phyloP scores from a whole-genome alignment of 192 early-diverging fungal genomes.

The Coemansia sp. region DNA sequence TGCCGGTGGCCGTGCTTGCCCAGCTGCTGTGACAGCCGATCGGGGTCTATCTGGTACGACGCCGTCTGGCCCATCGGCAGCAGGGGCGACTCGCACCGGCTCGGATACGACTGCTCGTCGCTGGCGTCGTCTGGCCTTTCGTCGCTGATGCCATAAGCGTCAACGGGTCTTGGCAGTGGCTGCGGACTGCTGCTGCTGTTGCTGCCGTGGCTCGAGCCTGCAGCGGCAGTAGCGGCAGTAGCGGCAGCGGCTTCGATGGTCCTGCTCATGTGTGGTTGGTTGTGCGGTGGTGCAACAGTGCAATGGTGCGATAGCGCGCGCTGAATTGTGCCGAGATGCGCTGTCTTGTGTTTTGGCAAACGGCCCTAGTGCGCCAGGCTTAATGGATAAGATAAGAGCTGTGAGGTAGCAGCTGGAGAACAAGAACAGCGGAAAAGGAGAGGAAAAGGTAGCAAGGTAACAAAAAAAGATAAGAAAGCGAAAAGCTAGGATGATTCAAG shows the following conservation, averaged over 20 bases:
- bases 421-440: background rate
- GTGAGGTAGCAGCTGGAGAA: too few species aligned
- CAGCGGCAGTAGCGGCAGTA: too few species aligned
- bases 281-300: background rate
- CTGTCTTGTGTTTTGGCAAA: background rate
- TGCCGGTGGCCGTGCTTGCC: conserved; percentile 23
- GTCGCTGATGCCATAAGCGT: background rate
- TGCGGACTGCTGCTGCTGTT: background rate
- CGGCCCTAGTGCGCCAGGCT: too few species aligned
- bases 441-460: background rate
- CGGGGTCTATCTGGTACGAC: conserved; percentile 26
- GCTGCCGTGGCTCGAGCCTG: background rate
- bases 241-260: too few species aligned
- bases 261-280: background rate
- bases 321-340: background rate
- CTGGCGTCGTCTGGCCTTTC: background rate
- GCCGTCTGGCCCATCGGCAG: conserved; percentile 50
- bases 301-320: background rate
- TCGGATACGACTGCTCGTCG: conserved; percentile 22
- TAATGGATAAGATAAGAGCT: too few species aligned
- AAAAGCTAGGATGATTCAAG: background rate
- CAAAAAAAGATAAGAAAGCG: background rate
- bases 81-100: conserved; percentile 50
- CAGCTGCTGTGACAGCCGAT: conserved; percentile 42
- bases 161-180: background rate